Conservation (phyloP, 2,329 filamentous ascomycete genomes). For the Annulohypoxylon truncatum region DNA sequence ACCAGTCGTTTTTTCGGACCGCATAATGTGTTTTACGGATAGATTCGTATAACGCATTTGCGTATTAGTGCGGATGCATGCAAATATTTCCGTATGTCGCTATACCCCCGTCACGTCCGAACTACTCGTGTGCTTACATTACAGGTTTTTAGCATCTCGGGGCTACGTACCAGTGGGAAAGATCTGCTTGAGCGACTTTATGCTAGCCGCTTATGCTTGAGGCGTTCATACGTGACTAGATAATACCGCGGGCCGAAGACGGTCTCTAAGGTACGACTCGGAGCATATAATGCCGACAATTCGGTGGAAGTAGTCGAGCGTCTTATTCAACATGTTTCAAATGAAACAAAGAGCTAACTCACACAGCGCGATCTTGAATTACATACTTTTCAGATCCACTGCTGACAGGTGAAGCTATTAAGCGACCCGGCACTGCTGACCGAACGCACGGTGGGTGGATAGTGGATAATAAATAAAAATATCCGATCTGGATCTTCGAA, state of each 20-base stretch:
- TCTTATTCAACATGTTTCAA: not conserved
- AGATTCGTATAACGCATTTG: slow-evolving; percentile 2
- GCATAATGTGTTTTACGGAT: slow-evolving; percentile 9
- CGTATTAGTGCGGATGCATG: slow-evolving; percentile 13
- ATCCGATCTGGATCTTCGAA: slow-evolving; percentile 25
- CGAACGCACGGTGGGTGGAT: slow-evolving; percentile 31
- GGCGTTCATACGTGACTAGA: slow-evolving; percentile 4
- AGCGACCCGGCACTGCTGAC: slow-evolving; percentile 15
- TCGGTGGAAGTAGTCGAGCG: not conserved
- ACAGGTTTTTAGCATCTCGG: slow-evolving; percentile 4
- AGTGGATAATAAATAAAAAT: slow-evolving; percentile 11
- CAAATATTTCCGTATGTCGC: slow-evolving; percentile 12
- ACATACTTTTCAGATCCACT: slow-evolving; percentile 9
- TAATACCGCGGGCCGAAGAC: not conserved
- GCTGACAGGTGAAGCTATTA: not conserved
- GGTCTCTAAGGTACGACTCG: not conserved
- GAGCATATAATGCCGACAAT: not conserved
- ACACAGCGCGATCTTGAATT: not conserved
- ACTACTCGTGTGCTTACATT: not conserved
- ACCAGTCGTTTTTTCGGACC: slow-evolving; percentile 12
- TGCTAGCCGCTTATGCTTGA: not conserved
- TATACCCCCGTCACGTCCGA: slow-evolving; percentile 7
- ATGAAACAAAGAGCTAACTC: not conserved
- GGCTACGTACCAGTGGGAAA: slow-evolving; percentile 10
- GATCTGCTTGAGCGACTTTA: slow-evolving; percentile 4